These are phyloP conservation scores for Cyberlindnera saturnus DNA, from an alignment of 805 yeast species.

Conservation along the genomic window DNA sequence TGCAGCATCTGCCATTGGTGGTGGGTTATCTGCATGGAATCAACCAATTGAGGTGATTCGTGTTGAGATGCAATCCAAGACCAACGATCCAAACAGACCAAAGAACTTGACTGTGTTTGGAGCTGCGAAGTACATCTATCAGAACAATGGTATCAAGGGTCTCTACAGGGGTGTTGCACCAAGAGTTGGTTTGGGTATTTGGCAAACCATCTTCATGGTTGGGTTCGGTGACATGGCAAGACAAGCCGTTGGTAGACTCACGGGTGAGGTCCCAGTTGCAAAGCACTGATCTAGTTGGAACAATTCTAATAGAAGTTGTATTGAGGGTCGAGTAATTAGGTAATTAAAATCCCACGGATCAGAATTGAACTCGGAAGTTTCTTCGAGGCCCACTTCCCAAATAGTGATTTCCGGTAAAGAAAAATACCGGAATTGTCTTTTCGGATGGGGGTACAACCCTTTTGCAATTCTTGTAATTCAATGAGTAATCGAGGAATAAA, in stretches of 20 bases:
- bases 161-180: slow-evolving; percentile 96
- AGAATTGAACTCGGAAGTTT: too few species aligned
- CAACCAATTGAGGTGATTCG: slow-evolving; percentile 98
- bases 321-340: too few species aligned
- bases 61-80: slow-evolving; percentile 96
- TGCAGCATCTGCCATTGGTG: slow-evolving; percentile 83
- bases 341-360: too few species aligned
- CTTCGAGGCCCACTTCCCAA: too few species aligned
- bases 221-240: slow-evolving; percentile 94
- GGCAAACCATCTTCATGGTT: slow-evolving; percentile 99
- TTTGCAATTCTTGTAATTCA: too few species aligned
- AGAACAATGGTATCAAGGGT: slow-evolving; percentile 80
- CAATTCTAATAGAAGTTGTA: too few species aligned
- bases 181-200: slow-evolving; percentile 90
- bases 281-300: slow-evolving; percentile 6
- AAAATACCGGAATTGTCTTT: too few species aligned
- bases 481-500: too few species aligned
- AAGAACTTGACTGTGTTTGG: slow-evolving; percentile 74
- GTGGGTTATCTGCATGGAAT: slow-evolving; percentile 97
- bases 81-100: slow-evolving; percentile 93
- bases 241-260: slow-evolving; percentile 55
- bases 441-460: too few species aligned
- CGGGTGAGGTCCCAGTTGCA: slow-evolving; percentile 49
- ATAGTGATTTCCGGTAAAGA: too few species aligned
- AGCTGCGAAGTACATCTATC: slow-evolving; percentile 78